Evolutionary conservation across 2,329 filamentous ascomycete genomes (phyloP), one percentile per base, ranked within the genome.

Genomic region (Venturia asperata): DNA sequence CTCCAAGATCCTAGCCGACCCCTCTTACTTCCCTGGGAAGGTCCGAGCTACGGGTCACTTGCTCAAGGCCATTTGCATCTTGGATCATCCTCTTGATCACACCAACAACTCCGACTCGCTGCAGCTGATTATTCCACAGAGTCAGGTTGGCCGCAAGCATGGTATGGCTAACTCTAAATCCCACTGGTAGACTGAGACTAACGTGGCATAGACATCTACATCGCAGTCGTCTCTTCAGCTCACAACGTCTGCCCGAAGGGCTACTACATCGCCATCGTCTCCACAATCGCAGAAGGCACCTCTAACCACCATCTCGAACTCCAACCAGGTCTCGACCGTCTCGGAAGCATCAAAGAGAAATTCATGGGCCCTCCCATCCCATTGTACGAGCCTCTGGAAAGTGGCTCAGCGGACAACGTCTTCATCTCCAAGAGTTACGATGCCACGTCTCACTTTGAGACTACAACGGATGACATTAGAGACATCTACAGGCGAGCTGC

Each of bases 351-450:
- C 68, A 92, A 97, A 80, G 94, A 97, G 84, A 92, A 92, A 77
- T 99, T 97, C 80, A 92, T 96, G 89, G 90, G 91, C 34, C 80
- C 91, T 39, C 91, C 94, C 21, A 96, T 97, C 70, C 92, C 94
- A 64, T 84, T 99, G 67, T 97, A 97, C 77, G 92, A 96, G 79
- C 95, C 94, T 27, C 77, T 93, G 61, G 89, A 91, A 73, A 85
- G 88, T 73, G 94, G 94, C 68, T 82, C 81, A 70, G 89, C 87
- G 71, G 92, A 97, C 81, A 92, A 92, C 78, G 88, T 99, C 77
- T 99, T 92, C 81, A 92, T 99, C 76, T 96, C 92, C 73, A 97
- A 95, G 87, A 96, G 91, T 81, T 99, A 99, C 79, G 95, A 99
- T 74, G 91, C 95, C 64, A 95, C 90, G 69, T 96, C 90, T 77